Percentiles rank a stretch among this genome's conserved stretches.
These are phyloP conservation scores for Pichia pseudocactophila DNA, from an alignment of 805 yeast genomes.

Conservation along the genomic window DNA sequence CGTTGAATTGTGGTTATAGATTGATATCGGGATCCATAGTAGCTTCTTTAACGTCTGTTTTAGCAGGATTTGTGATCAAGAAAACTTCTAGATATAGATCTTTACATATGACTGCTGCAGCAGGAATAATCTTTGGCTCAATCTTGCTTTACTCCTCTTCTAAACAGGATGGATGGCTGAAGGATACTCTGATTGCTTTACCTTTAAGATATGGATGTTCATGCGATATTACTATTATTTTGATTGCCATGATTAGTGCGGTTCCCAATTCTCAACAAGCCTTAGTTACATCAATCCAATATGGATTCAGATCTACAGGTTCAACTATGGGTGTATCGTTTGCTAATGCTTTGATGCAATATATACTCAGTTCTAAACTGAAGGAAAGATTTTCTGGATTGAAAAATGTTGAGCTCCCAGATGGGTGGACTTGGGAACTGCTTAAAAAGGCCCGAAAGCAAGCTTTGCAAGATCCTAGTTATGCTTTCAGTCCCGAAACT, in stretches of 20 bases:
- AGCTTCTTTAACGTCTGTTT: constrained; percentile 57
- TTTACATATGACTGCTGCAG: constrained; percentile 29
- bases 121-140: constrained; percentile 44
- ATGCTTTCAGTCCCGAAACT: constrained; percentile 23
- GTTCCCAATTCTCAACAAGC: constrained; percentile 68
- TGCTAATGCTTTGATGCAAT: constrained; percentile 40
- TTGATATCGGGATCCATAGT: constrained; percentile 54
- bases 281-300: constrained; percentile 80
- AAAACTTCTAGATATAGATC: constrained; percentile 55
- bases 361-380: constrained; percentile 11
- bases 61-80: constrained; percentile 59
- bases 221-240: constrained; percentile 56
- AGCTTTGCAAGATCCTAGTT: constrained; percentile 18
- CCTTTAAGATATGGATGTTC: constrained; percentile 63
- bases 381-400: constrained; percentile 11
- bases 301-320: constrained; percentile 53
- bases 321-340: constrained; percentile 46
- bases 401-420: constrained; percentile 12
- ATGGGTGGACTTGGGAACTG: constrained; percentile 5
- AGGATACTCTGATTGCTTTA: constrained; percentile 37
- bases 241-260: constrained; percentile 68
- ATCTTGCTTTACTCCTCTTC: constrained; percentile 23
- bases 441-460: constrained; percentile 9
- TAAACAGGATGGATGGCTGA: constrained; percentile 16
- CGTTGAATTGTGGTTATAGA: constrained; percentile 32